Percentiles rank a stretch among this genome's conserved stretches.
Conservation (phyloP, 2,329 filamentous ascomycete genomes). For the Trichocomaceae sp. region DNA sequence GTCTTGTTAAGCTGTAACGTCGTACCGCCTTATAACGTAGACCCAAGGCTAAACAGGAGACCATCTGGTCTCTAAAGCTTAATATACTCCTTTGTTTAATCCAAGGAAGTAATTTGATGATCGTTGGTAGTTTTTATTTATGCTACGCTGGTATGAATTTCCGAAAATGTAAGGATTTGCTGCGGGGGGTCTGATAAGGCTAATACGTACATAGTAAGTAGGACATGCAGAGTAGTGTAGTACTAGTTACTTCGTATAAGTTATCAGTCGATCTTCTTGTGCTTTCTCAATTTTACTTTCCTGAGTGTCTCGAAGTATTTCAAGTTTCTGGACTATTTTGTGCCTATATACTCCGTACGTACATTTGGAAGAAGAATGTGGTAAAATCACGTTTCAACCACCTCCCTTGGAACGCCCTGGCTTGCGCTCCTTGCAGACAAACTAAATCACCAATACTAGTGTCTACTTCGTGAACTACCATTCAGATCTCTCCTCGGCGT, state of each 20-base stretch:
- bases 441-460: not conserved
- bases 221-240: not conserved
- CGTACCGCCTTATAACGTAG: too few relatives aligned
- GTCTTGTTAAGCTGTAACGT: not conserved
- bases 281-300: not conserved
- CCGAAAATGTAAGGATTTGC: not conserved
- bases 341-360: not conserved
- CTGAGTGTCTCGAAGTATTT: not conserved
- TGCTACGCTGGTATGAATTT: not conserved
- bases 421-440: not conserved
- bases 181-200: not conserved
- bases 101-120: not conserved
- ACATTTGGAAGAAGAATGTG: not conserved
- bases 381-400: not conserved
- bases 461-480: not conserved
- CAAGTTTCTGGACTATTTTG: too few relatives aligned
- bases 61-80: too few relatives aligned
- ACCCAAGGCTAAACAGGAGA: not conserved
- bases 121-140: not conserved
- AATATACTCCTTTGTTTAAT: too few relatives aligned
- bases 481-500: not conserved
- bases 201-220: not conserved
- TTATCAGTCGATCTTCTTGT: not conserved
- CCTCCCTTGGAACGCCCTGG: not conserved
- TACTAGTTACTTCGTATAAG: not conserved